Percentiles rank a stretch among this genome's conserved stretches.
phyloP scores from a whole-genome alignment of 805 yeast species.

The Kodamaea restingae region DNA sequence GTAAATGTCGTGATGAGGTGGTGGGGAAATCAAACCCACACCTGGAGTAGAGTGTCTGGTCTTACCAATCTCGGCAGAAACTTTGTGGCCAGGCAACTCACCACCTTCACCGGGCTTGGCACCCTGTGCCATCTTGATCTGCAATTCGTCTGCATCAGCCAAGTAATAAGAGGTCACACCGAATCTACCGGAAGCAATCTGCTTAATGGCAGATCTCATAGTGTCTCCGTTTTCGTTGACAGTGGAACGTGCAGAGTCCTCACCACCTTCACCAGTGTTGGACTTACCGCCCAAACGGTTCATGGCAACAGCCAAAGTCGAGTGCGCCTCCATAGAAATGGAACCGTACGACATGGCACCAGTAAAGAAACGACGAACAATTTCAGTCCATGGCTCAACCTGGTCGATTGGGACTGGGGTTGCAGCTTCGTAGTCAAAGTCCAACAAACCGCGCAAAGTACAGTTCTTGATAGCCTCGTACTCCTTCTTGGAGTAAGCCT shows the following conservation, averaged over 20 bases:
- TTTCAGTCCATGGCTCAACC: slow-evolving; percentile 99
- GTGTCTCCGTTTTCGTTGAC: slow-evolving; percentile 88
- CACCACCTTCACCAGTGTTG: slow-evolving; percentile 99
- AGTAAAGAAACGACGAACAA: slow-evolving; percentile 94
- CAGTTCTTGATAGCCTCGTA: slow-evolving; percentile 88
- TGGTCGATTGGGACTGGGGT: slow-evolving; percentile 89
- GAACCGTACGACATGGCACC: slow-evolving; percentile 99
- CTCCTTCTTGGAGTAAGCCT: slow-evolving; percentile 83
- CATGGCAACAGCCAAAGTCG: slow-evolving; percentile 97
- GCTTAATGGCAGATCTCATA: slow-evolving; percentile 98
- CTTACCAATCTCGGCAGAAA: slow-evolving; percentile 79
- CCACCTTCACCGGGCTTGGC: slow-evolving; percentile 99
- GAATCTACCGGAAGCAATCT: slow-evolving; percentile 95
- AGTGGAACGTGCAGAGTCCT: slow-evolving; percentile 85
- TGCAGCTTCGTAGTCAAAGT: slow-evolving; percentile 73
- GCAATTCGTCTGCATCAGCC: slow-evolving; percentile 95
- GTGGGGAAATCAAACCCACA: slow-evolving; percentile 96
- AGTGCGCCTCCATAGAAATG: slow-evolving; percentile 96
- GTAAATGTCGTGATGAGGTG: slow-evolving; percentile 98
- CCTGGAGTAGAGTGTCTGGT: slow-evolving; percentile 96
- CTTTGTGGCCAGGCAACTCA: slow-evolving; percentile 94
- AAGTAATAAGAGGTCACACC: slow-evolving; percentile 95
- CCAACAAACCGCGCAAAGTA: slow-evolving; percentile 90
- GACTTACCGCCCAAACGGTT: slow-evolving; percentile 96
- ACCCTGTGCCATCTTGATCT: slow-evolving; percentile 98